Conservation (phyloP, 2,329 filamentous ascomycete species). For the Ascochyta fabae region DNA sequence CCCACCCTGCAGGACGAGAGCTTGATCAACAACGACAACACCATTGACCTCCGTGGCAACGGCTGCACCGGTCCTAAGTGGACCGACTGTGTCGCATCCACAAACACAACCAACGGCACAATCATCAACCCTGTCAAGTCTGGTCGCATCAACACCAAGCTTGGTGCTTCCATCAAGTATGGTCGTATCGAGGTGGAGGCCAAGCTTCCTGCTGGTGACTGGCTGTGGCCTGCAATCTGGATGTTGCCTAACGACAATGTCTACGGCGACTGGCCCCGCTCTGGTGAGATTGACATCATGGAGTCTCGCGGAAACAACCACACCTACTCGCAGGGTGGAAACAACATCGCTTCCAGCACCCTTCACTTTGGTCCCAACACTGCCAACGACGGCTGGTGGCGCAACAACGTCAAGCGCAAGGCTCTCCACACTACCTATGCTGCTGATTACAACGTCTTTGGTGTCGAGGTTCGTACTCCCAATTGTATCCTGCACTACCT, state of each 20-base stretch:
- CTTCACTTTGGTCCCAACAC: slow-evolving; percentile 82
- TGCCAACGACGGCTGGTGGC: slow-evolving; percentile 80
- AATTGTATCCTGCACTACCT: background rate
- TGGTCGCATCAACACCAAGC: slow-evolving; percentile 77
- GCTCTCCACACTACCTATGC: slow-evolving; percentile 78
- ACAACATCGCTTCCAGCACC: slow-evolving; percentile 79
- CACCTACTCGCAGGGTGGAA: slow-evolving; percentile 76
- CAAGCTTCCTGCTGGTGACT: slow-evolving; percentile 77
- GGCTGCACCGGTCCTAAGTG: slow-evolving; percentile 71
- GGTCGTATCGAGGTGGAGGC: slow-evolving; percentile 82
- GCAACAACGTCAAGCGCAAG: slow-evolving; percentile 77
- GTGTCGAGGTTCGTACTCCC: slow-evolving; percentile 63
- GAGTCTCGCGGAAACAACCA: slow-evolving; percentile 85
- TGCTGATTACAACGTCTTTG: slow-evolving; percentile 74
- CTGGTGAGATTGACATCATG: slow-evolving; percentile 83
- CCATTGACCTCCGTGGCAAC: slow-evolving; percentile 70
- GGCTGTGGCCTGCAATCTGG: slow-evolving; percentile 93
- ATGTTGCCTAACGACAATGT: slow-evolving; percentile 77
- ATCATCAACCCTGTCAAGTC: slow-evolving; percentile 81
- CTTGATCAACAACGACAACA: slow-evolving; percentile 69
- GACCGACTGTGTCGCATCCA: slow-evolving; percentile 70
- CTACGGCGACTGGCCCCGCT: slow-evolving; percentile 79
- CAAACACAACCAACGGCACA: slow-evolving; percentile 78
- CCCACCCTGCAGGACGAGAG: slow-evolving; percentile 76
- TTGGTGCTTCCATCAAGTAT: slow-evolving; percentile 75